Base-by-base conservation (phyloP, 805 yeast species). In the Pichia phayaonensis region DNA sequence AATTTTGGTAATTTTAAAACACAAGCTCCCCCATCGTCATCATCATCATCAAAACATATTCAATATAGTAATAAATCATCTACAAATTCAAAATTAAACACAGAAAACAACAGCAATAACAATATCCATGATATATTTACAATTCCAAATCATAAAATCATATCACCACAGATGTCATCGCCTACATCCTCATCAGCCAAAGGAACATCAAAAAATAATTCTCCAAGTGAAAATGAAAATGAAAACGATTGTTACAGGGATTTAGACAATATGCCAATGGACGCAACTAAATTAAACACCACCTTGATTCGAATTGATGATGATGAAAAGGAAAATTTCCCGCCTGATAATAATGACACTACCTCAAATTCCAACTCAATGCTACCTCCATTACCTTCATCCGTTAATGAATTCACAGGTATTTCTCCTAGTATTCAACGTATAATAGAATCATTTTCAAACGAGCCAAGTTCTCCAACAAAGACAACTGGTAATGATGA, bases 201-300 rank as follows among this genome's bases (percentile, higher is more conserved):
- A 16, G 45, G 23, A 18, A 40, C 44, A 21, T 46, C 53, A 11
- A 50, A 50, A 24, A 44, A 38, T 23, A 50, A 50, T 34, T 43
- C 53, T 13, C 53, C 53, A n/a, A 22, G 5, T 15, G 23, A 40
- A 20, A 26, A 38, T 20, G 47, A 29, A 26, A 44, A 40, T 40
- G 23, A 24, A 31, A 47, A 44, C 7, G 43, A 40, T 20, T 40
- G 23, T 23, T 49, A 46, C 38, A 42, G 29, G 18, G 55, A 57
- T 20, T 58, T 54, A 22, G 54, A 74, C 67, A 77, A 69, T 70
- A 64, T 53, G 8, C 70, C 71, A 18, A 52, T 66, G 21, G 61
- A 61, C 49, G 83, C 83, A n/a, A 75, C 77, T 6, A 78, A 78
- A 58, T 63, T 75, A 41, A 78, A 77, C 56, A 78, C 83, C 4